Evolutionary conservation across 352 stramenopile species (phyloP), one percentile per base, ranked within the genome.

Genomic region (Thraustochytrium striatum): DNA sequence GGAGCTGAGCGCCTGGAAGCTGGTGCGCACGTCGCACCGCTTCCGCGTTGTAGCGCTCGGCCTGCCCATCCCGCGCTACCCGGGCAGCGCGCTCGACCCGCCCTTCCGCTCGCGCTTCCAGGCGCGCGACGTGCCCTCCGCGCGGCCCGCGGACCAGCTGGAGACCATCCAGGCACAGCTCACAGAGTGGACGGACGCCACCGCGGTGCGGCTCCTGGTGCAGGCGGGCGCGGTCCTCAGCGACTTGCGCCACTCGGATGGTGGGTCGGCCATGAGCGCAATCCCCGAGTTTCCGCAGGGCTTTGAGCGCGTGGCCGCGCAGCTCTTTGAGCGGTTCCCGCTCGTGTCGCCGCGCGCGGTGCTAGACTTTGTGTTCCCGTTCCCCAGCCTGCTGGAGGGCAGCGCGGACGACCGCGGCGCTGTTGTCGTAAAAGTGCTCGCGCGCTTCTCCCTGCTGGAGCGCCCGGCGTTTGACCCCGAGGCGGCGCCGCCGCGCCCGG

Each of bases 1-100:
- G 41, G 61, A 87, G 70, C 79, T 86, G n/a, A 82, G n/a, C 25
- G 30, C 32, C 38, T 55, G 43, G 39, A 28, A 91, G 33, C 78
- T 94, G 11, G 85, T 93, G 33, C 88, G 88, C 41, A 85, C n/a
- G 88, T 97, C 13, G 90, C 96, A 81, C 87, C 86, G 1, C 75
- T 98, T 98, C 85, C 89, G 93, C 30, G 93, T 98, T 30, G 91
- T 97, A 41, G 94, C 92, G 0, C 83, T 97, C 11, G 91, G 88
- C 50, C 79, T 97, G 1, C 90, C 91, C 0, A 86, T 91, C 58
- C 91, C 91, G 41, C 90, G 90, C 19, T 96, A 94, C 72, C 87
- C 89, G 13, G 90, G 90, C 0, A 88, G 88, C 3, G 90, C 90
- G 11, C 85, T 95, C 21, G 91, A 95, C 58, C 91, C 91, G 32